phyloP scores from a whole-genome alignment of 208 protist genomes.

The Leptomonas pyrrhocoris region DNA sequence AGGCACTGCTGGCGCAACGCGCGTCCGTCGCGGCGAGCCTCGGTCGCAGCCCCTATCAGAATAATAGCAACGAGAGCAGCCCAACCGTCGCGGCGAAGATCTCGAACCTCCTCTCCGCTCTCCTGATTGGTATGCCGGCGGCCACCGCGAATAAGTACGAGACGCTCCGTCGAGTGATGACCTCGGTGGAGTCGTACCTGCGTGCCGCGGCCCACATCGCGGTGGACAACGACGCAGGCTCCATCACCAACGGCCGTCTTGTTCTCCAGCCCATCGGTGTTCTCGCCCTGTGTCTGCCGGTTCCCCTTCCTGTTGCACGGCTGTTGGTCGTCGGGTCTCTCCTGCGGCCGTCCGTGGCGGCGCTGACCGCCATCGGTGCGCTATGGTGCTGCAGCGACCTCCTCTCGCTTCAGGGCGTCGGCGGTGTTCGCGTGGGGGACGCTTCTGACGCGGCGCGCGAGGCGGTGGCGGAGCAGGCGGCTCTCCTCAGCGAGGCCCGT shows the following conservation, averaged over 20 bases:
- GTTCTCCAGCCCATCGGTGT: constrained; percentile 58
- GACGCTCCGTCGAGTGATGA: constrained; percentile 53
- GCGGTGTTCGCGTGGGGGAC: constrained; percentile 15
- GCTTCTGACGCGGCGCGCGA: constrained; percentile 15
- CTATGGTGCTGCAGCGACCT: constrained; percentile 67
- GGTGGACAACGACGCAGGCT: constrained; percentile 2
- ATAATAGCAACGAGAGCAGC: constrained; percentile 2
- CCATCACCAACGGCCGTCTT: constrained; percentile 12
- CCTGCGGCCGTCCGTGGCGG: constrained; percentile 53
- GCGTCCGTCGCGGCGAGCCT: neutral
- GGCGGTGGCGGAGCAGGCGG: constrained; percentile 30
- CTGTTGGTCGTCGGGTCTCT: constrained; percentile 51
- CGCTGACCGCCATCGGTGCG: constrained; percentile 61
- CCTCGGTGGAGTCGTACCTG: constrained; percentile 57
- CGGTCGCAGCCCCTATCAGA: constrained; percentile 3
- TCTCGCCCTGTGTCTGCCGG: constrained; percentile 44
- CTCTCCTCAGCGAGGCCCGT: constrained; percentile 63
- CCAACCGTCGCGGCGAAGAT: constrained; percentile 21
- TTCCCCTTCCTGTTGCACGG: constrained; percentile 53
- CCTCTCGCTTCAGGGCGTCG: constrained; percentile 33
- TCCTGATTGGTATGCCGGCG: constrained; percentile 58
- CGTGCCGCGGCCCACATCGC: constrained; percentile 57
- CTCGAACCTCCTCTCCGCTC: constrained; percentile 30
- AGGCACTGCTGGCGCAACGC: constrained; percentile 38
- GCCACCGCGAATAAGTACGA: constrained; percentile 71